Base-by-base conservation (phyloP, 345 rosid species). In the Eucalyptus polyanthemos region DNA sequence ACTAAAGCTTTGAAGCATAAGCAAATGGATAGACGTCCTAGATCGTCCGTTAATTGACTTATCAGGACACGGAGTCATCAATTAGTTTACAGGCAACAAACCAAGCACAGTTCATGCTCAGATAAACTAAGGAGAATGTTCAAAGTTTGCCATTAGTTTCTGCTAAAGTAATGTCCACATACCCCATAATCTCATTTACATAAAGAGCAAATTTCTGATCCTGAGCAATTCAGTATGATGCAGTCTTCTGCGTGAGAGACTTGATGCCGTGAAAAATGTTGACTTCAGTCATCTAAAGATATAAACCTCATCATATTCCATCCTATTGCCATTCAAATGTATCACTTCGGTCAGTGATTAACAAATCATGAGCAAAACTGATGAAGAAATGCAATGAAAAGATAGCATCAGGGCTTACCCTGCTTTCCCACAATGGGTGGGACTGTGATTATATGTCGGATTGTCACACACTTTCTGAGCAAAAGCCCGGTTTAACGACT, bases 391-490 rank as follows among this genome's bases (percentile, higher is more conserved):
- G 22, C 40, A 31, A 19, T 31, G 37, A 67, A 67, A 2, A 67
- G 40, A 67, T 67, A 31, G 40, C 80, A 67, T 67, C 40, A 67
- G 40, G 76, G 27, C 93, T 92, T 94, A 96, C 99, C 99, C 99
- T 22, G 94, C 96, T 88, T 94, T 95, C 89, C 99, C 99, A n/a
- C 98, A 95, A 80, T 93, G 94, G 4, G 99, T 96, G 87, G 98
- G 97, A 51, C 95, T 93, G 92, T 94, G 92, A 88, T 97, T 97
- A 89, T 97, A 97, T 17, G 94, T 97, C 72, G 96, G 96, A 89
- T 94, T 97, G 90, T 92, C 94, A 3, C 6, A 3, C 89, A 97
- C 97, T 88, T 94, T 92, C 86, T 81, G 91, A 87, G 93, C 87
- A 50, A 94, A 88, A 29, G 98, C 96, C 92, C 97, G 92, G 94